Base-by-base conservation (phyloP, 345 rosid species). In the Murraya koenigii region DNA sequence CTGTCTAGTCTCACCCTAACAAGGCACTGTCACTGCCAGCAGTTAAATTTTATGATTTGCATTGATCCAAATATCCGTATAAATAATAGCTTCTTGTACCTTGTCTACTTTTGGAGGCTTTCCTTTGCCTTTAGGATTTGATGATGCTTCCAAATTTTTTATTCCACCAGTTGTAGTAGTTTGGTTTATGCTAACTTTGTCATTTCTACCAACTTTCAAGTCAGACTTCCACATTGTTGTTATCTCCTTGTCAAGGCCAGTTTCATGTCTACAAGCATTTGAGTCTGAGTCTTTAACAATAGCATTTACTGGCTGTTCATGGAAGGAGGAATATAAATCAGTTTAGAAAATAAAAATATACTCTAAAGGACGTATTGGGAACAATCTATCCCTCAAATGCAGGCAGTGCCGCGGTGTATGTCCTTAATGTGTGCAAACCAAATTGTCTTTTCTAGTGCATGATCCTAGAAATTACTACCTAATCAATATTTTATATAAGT, bases 11-110 rank as follows among this genome's bases (percentile, higher is more conserved):
- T 52, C 22, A 17, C 17, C 56, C 56, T 52, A 52, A 52, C 22
- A 17, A 15, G 56, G 22, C 56, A 15, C 56, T 17, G 19, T 52
- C 56, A 20, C 19, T 49, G 70, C 26, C 54, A 30, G 22, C 58
- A 1, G 60, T n/a, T 67, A 10, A 22, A 71, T 15, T 62, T 39
- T 7, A 17, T 58, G 39, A 38, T 36, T 66, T 66, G 28, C 54
- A 25, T 8, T 32, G 23, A 7, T 19, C 26, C 30, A 49, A 60
- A 25, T n/a, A 10, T 20, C 76, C 23, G 41, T 9, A 71, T 28
- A 25, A 41, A 71, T 58, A 17, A 62, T 17, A 54, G 79, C 39
- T 56, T 65, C 52, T 26, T 62, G 71, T 69, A 85, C 88, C 86
- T 82, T 69, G 28, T 80, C 77, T 61, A 77, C 70, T 25, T 59